A percentile compares a stretch with the other conserved stretches of the same genome.
Conservation (phyloP, 306 rosid genomes). For the Acacia crassicarpa region DNA sequence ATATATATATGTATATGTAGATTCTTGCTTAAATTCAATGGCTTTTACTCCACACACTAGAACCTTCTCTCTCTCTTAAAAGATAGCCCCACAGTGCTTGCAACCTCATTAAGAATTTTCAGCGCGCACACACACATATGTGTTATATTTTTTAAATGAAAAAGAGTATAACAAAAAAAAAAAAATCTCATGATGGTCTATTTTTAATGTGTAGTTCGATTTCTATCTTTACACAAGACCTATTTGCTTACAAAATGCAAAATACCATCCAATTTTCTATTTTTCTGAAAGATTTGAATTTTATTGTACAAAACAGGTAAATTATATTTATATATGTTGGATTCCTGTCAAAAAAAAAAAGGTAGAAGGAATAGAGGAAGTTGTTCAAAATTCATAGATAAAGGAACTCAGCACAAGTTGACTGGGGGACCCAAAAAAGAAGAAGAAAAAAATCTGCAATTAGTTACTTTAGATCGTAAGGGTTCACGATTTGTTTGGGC, state of each 20-base stretch:
- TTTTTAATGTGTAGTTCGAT: not conserved
- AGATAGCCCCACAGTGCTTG: not conserved
- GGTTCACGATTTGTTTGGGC: not conserved
- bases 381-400: too few relatives aligned
- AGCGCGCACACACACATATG: too few relatives aligned
- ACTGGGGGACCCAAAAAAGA: not conserved
- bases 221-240: not conserved
- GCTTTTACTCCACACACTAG: not conserved
- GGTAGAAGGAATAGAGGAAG: not conserved
- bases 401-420: not conserved
- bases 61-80: not conserved
- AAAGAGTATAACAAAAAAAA: too few relatives aligned
- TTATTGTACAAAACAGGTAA: not conserved
- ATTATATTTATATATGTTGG: not conserved
- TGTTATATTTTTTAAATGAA: too few relatives aligned
- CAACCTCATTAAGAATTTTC: not conserved
- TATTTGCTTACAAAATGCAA: not conserved
- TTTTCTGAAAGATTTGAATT: too few relatives aligned
- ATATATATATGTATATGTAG: not conserved
- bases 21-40: not conserved
- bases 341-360: too few relatives aligned
- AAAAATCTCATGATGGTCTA: not conserved
- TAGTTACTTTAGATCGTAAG: not conserved
- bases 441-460: not conserved
- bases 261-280: not conserved